Evolutionary conservation across 495 filamentous ascomycete genomes (phyloP), one percentile per base, ranked within the genome.

Genomic region (Aspergillus affinis): DNA sequence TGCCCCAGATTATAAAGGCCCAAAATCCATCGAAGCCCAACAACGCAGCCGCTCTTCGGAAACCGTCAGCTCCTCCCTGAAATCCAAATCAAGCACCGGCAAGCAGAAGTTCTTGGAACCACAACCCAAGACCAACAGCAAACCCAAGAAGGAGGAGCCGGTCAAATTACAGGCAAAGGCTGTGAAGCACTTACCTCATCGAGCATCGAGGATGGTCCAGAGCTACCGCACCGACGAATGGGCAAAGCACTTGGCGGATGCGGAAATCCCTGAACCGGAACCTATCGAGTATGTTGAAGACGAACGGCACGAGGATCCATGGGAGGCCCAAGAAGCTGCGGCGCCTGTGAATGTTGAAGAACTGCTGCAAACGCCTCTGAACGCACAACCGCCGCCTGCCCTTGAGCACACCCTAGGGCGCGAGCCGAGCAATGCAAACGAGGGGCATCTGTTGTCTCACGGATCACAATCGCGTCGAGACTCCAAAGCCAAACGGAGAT

Each of bases 211-310:
- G 55, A 79, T 96, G 12, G 86, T 91, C 0, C 78, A 89, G 67
- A 89, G 87, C 0, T 97, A 94, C 65, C 85, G 93, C 50, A 97
- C 92, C 6, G 96, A 96, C 64, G 93, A 98, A 75, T 98, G 93
- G 93, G 92, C 93, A 0, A 97, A 97, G 67, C 91, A 97, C 72
- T 75, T 96, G 19, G 84, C 86, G 29, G 74, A 81, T 47, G 93
- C 93, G 5, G 93, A 97, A 18, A 75, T 72, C 4, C 92, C 91
- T 23, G 86, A 90, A n/a, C 65, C 84, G 6, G 90, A 93, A 15
- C 78, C 81, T 1, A 69, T 90, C 10, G 72, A 80, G 29, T 49
- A 78, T 7, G 68, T 76, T 30, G 75, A 82, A 60, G 70, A 75
- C 19, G 65, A 71, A 21, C 18, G 62, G 9, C 58, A 61, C 30